phyloP scores from a whole-genome alignment of 1,139 yeast species.

The Geotrichum reessii region DNA sequence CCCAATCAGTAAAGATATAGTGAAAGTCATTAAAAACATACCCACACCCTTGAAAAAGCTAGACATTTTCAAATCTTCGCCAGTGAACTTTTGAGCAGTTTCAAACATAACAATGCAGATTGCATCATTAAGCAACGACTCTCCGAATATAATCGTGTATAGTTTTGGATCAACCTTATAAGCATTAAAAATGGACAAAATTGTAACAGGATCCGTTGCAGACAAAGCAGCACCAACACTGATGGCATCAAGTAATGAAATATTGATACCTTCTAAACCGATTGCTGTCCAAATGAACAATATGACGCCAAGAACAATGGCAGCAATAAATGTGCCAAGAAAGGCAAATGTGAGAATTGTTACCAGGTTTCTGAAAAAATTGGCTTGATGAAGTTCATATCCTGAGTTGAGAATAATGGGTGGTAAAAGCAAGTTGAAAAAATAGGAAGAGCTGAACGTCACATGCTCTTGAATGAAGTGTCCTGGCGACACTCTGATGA shows the following conservation, averaged over 20 bases:
- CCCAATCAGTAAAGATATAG: constrained; percentile 89
- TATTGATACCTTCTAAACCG: constrained; percentile 80
- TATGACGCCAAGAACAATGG: constrained; percentile 80
- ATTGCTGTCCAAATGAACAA: constrained; percentile 84
- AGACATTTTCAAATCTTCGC: constrained; percentile 63
- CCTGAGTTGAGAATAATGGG: constrained; percentile 96
- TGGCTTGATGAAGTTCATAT: constrained; percentile 90
- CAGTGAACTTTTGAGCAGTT: constrained; percentile 95
- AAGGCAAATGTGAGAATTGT: constrained; percentile 92
- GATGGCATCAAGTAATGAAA: constrained; percentile 91
- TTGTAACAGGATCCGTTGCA: constrained; percentile 98
- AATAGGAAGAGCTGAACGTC: constrained; percentile 88
- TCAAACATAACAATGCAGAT: constrained; percentile 98
- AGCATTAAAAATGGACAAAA: constrained; percentile 90
- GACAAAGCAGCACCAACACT: constrained; percentile 97
- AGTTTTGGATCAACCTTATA: constrained; percentile 96
- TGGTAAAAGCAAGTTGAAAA: constrained; percentile 88
- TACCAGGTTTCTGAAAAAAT: constrained; percentile 87
- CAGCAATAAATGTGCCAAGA: constrained; percentile 91
- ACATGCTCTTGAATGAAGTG: constrained; percentile 96
- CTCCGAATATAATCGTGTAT: constrained; percentile 95
- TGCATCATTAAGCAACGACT: constrained; percentile 90
- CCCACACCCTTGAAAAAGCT: constrained; percentile 92
- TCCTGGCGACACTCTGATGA: constrained; percentile 87
- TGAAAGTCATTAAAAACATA: constrained; percentile 85